Base-by-base conservation (phyloP, 1,139 yeast species). In the Yamadazyma atmosphaerica region DNA sequence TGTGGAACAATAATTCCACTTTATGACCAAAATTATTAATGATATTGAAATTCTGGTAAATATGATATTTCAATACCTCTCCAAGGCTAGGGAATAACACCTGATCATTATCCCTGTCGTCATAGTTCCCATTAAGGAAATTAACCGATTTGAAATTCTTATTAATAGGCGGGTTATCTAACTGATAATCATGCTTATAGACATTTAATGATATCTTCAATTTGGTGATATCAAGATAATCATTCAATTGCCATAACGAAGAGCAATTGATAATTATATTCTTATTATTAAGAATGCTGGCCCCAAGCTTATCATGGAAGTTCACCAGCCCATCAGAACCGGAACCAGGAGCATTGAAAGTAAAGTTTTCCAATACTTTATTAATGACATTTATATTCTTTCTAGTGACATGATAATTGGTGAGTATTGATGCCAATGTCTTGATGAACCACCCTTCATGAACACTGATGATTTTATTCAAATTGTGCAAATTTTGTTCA, bases 371-470 rank as follows among this genome's bases (percentile, higher is more conserved):
- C 32, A 68, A 47, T 33, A 65, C 43, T 34, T 52, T 51, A 42
- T 63, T 67, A 39, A 68, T 41, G 22, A 51, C 49, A 28, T 52
- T 56, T 11, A 69, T 42, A 39, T 60, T 64, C 42, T 63, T 62
- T 38, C 53, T 64, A 9, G 76, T 68, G 12, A 57, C 43, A 38
- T 62, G 59, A 41, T 56, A 64, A 50, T 84, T 86, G 42, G 81
- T 71, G 43, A 87, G 65, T 37, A 88, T 77, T 42, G 87, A 92
- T 15, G 87, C 77, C 26, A 89, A 74, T 0, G 96, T 84, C 50
- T 89, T 79, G 13, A 88, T 78, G 65, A 92, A 79, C 92, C 96
- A 89, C 38, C 87, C 84, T 52, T 90, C 97, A 60, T 92, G 98
- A 4, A 92, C 96, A 29, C 90, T 76, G 48, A 84, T 85, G 3